These are phyloP conservation scores for Sphagnurus paluster DNA, from an alignment of 1,284 basidiomycete species.

Conservation along the genomic window DNA sequence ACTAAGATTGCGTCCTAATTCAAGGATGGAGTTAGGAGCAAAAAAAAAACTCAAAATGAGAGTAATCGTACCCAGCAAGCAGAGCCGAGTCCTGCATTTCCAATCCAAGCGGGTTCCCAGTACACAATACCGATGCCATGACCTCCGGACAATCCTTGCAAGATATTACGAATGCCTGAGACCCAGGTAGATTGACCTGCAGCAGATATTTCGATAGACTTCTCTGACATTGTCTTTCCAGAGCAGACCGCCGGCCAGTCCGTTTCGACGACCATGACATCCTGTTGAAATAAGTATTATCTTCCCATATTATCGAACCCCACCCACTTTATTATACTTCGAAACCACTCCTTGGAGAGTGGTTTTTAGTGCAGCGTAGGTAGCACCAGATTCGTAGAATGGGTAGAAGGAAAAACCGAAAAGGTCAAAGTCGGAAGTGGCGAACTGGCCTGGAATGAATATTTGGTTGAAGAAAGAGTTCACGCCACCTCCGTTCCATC, in stretches of 20 bases:
- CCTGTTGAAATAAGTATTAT: conserved; percentile 25
- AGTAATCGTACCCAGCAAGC: conserved; percentile 46
- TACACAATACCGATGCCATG: conserved; percentile 51
- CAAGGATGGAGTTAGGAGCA: neutral
- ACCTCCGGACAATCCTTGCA: conserved; percentile 46
- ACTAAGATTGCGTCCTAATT: conserved; percentile 37
- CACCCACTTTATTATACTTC: conserved; percentile 47
- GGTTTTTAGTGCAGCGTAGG: conserved; percentile 46
- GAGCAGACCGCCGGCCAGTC: conserved; percentile 61
- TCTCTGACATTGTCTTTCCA: conserved; percentile 47
- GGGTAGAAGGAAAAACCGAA: conserved; percentile 68
- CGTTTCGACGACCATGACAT: conserved; percentile 63
- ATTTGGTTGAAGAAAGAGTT: conserved; percentile 52
- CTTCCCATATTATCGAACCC: neutral
- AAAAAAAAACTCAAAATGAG: neutral
- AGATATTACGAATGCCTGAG: conserved; percentile 45
- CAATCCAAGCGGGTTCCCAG: conserved; percentile 68
- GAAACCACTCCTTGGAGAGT: conserved; percentile 51
- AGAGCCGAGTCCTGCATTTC: conserved; percentile 56
- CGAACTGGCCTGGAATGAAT: conserved; percentile 53
- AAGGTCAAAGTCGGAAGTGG: conserved; percentile 52
- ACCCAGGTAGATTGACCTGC: conserved; percentile 59
- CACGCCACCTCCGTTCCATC: conserved; percentile 53
- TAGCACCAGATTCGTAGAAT: conserved; percentile 62
- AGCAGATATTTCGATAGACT: conserved; percentile 47